Evolutionary conservation across 2,329 filamentous ascomycete genomes (phyloP).

Genomic region (Clonostachys chloroleuca): DNA sequence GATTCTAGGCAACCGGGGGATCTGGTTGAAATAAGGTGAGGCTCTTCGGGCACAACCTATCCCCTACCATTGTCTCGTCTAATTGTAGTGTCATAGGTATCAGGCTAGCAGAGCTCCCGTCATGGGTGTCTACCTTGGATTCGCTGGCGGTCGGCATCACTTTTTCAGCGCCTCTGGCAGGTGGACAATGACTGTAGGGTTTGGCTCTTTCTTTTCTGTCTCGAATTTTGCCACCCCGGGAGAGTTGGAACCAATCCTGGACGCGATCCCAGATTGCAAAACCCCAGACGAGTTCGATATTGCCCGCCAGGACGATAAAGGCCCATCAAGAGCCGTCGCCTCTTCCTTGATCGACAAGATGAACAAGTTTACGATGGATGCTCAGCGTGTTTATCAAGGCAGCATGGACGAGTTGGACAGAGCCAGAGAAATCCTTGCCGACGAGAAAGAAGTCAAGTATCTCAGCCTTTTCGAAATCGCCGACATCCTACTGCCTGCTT

Average conservation of each 20-base stretch:
- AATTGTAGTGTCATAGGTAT: too few species aligned
- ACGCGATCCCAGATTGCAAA: slow-evolving; percentile 16
- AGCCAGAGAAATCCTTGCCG: slow-evolving; percentile 33
- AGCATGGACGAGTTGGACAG: slow-evolving; percentile 43
- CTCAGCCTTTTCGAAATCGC: slow-evolving; percentile 48
- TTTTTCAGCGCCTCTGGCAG: slow-evolving; percentile 49
- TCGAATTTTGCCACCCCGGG: slow-evolving; percentile 33
- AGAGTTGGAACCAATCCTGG: slow-evolving; percentile 33
- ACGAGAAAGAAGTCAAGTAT: slow-evolving; percentile 29
- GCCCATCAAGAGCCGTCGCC: slow-evolving; percentile 38
- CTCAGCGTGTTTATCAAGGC: slow-evolving; percentile 39
- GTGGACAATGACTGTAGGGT: slow-evolving; percentile 35
- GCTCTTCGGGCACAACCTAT: background rate
- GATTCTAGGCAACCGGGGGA: slow-evolving; percentile 35
- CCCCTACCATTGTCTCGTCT: slow-evolving; percentile 5
- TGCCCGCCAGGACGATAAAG: slow-evolving; percentile 23
- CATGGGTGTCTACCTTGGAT: slow-evolving; percentile 49
- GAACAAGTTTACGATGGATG: slow-evolving; percentile 32
- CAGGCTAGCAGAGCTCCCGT: slow-evolving; percentile 12
- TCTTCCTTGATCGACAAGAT: slow-evolving; percentile 40
- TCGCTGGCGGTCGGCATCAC: slow-evolving; percentile 43
- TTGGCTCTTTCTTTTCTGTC: slow-evolving; percentile 44
- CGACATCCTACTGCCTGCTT: slow-evolving; percentile 31
- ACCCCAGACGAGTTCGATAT: slow-evolving; percentile 21
- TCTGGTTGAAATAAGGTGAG: slow-evolving; percentile 42